Evolutionary conservation across 371 early-diverging fungal genomes (phyloP), one percentile per base, ranked within the genome.

Genomic region (Dinochytrium kinnereticum): DNA sequence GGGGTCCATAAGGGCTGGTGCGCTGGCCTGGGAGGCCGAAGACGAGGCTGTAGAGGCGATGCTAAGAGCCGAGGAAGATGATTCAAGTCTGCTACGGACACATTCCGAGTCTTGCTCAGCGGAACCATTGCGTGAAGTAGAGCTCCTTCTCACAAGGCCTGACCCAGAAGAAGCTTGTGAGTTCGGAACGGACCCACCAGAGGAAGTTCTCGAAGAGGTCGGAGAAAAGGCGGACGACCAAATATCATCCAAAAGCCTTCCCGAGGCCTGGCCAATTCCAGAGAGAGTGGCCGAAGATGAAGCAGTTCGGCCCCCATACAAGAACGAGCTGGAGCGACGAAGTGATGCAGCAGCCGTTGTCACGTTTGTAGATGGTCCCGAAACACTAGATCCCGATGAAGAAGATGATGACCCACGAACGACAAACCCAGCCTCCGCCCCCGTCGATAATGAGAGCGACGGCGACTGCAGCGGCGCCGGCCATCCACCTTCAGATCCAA

Each of bases 321-420:
- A 26, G 24, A 53, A 53, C 55, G 55, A 53, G 24, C 55, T 53
- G n/a, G 55, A 53, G n/a, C 55, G 13, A 21, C 55, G 55, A 53
- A 53, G 55, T 26, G 55, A 53, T 26, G 24, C 44, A 44, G 44
- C 13, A 7, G 44, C 44, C 19, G 44, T 13, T 13, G 13, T 44
- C 44, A 44, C 7, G 13, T 19, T 24, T 15, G 55, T 7, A 5
- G 55, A 53, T 5, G 26, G 55, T 13, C 55, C 55, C 26, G 21
- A 44, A 44, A 21, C 49, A n/a, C n/a, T n/a, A 10, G 49, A 44
- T 44, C 49, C 49, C 49, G 49, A 44, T 10, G 13, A 10, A 10
- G 49, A 44, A 44, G 49, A 10, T 13, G 49, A 44, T 13, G 13
- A 13, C 13, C 13, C 21, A 44, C 13, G 10, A 7, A 5, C 55